Evolutionary conservation across 352 stramenopile genomes (phyloP), one percentile per base, ranked within the genome.

Genomic region (Phytophthora lateralis): DNA sequence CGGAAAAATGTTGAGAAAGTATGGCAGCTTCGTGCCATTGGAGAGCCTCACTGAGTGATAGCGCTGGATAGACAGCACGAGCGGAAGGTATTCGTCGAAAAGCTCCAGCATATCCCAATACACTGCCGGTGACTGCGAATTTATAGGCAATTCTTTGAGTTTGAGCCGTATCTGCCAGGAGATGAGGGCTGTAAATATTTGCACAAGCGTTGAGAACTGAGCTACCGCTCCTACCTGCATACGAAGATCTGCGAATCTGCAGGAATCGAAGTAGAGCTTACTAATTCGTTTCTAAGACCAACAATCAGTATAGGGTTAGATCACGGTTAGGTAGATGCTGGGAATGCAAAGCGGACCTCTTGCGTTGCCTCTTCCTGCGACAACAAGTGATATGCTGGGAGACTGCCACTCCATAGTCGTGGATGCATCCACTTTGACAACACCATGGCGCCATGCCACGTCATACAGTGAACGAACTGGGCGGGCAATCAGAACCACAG

Each of bases 371-470:
- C 75, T 14, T 73, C 56, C 3, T 69, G 44, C 8, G 59, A 32
- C 3, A 70, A 62, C 48, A 86, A 50, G 41, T 71, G 63, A 49
- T 75, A 88, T 20, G 26, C 50, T 26, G 80, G 80, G 12, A 88
- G 59, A n/a, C n/a, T 58, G 18, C 80, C 80, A 50, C 68, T 71
- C 78, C 78, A 86, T 26, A 82, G 44, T 15, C 74, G 64, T 7
- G 61, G 53, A 46, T 75, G 62, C 35, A 80, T 50, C 75, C 75
- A 79, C 20, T 63, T 67, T 4, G 39, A 38, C 15, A 45, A 74
- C 49, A 49, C 37, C 74, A 82, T 78, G 20, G 17, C 17, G 15
- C 48, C 53, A 59, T 54, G 8, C 38, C 29, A 14, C 21, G 50
- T 20, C 43, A 34, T 55, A 0, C 12, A n/a, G 27, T 18, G 27